Percentiles rank a stretch among this genome's conserved stretches.
Conservation (phyloP, 768 basidiomycete genomes). For the Rhizopogon vulgaris region DNA sequence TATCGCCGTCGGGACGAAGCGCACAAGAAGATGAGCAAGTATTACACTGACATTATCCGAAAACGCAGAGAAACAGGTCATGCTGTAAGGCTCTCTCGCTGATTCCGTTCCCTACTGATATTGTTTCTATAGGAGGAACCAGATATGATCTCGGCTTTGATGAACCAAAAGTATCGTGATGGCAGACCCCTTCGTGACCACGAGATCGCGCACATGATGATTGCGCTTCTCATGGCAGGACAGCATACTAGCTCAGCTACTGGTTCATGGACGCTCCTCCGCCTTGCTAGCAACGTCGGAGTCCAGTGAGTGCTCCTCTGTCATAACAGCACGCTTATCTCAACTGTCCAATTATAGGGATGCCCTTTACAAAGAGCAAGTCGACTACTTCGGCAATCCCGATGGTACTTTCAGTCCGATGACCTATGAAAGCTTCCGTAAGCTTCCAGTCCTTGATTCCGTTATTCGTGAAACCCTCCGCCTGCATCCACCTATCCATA, state of each 20-base stretch:
- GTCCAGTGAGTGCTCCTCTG: slow-evolving; percentile 51
- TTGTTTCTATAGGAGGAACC: slow-evolving; percentile 50
- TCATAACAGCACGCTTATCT: neutral
- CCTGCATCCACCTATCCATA: slow-evolving; percentile 93
- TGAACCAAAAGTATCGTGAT: slow-evolving; percentile 76
- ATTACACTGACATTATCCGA: slow-evolving; percentile 83
- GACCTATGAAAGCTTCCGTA: slow-evolving; percentile 80
- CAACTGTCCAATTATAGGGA: slow-evolving; percentile 40
- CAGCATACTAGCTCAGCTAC: slow-evolving; percentile 97
- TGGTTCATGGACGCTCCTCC: slow-evolving; percentile 84
- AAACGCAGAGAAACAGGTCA: slow-evolving; percentile 52
- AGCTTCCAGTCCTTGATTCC: slow-evolving; percentile 78
- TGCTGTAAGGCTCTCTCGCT: slow-evolving; percentile 22
- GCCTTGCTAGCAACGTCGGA: slow-evolving; percentile 71
- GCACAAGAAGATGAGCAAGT: slow-evolving; percentile 89
- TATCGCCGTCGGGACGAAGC: slow-evolving; percentile 87
- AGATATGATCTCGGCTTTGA: slow-evolving; percentile 90
- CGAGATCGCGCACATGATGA: slow-evolving; percentile 97
- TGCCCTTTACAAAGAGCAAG: slow-evolving; percentile 84
- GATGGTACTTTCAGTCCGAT: slow-evolving; percentile 77
- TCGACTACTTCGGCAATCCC: slow-evolving; percentile 69
- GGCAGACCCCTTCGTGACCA: slow-evolving; percentile 76
- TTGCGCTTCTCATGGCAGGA: slow-evolving; percentile 97
- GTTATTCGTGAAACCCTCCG: slow-evolving; percentile 92
- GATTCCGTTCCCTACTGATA: slow-evolving; percentile 1